Percentiles rank a stretch among this genome's conserved stretches.
Evolutionary conservation across 345 rosid species (phyloP).

Genomic region (Balakata baccata): DNA sequence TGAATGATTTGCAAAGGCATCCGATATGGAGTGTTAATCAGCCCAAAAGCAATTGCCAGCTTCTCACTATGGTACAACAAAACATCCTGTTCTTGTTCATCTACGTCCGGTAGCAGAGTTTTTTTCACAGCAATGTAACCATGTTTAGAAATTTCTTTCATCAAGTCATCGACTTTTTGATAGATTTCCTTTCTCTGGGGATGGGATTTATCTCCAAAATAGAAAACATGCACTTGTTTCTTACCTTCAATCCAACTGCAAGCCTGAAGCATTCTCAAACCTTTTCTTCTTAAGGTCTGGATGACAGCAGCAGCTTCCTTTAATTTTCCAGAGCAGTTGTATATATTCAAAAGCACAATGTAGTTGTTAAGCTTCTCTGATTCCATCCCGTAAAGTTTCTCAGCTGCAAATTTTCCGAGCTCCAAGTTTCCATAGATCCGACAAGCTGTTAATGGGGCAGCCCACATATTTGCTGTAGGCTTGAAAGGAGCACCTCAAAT

Average conservation of each 20-base stretch:
- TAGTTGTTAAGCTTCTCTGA: constrained; percentile 78
- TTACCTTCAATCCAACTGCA: constrained; percentile 80
- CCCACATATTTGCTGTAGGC: constrained; percentile 88
- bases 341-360: constrained; percentile 69
- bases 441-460: constrained; percentile 79
- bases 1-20: constrained; percentile 67
- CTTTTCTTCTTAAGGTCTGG: constrained; percentile 62
- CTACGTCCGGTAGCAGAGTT: constrained; percentile 70
- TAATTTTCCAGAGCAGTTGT: constrained; percentile 58
- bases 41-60: constrained; percentile 75
- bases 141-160: constrained; percentile 48
- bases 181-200: constrained; percentile 53
- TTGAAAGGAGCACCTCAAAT: constrained; percentile 57
- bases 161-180: constrained; percentile 58
- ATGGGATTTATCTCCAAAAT: constrained; percentile 58
- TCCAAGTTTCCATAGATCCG: constrained; percentile 64
- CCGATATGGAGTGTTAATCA: constrained; percentile 54
- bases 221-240: constrained; percentile 51
- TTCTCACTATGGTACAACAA: constrained; percentile 69
- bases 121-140: constrained; percentile 49
- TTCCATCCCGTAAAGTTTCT: constrained; percentile 74
- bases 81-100: constrained; percentile 48
- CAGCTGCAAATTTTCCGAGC: constrained; percentile 80
- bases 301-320: constrained; percentile 68
- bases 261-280: constrained; percentile 64